Evolutionary conservation across 208 protist genomes (phyloP).

Genomic region (Lotmaria passim): DNA sequence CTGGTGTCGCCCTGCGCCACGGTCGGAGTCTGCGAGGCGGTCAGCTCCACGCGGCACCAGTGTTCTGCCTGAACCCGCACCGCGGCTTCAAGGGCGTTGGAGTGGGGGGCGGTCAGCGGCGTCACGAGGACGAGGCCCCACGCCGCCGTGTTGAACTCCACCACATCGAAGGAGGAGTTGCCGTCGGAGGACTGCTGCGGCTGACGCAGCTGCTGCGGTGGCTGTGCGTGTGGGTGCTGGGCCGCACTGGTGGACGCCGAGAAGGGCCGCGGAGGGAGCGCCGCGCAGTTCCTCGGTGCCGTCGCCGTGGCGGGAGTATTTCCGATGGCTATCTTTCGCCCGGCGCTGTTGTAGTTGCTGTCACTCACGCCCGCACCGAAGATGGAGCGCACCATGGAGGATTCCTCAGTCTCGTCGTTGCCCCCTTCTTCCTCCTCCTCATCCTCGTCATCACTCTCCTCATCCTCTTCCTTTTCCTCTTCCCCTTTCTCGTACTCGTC

Average conservation of each 20-base stretch:
- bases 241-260: conserved; percentile 12
- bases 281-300: neutral
- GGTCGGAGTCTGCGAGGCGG: neutral
- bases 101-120: neutral
- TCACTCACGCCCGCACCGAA: neutral
- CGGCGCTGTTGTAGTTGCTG: neutral
- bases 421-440: conserved; percentile 1
- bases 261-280: neutral
- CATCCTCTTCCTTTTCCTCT: no score
- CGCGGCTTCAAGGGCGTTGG: conserved; percentile 2
- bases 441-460: neutral
- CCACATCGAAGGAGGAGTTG: neutral
- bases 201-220: neutral
- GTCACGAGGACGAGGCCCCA: conserved; percentile 32
- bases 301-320: neutral
- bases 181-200: neutral
- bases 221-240: neutral
- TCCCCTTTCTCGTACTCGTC: no score
- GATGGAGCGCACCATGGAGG: conserved; percentile 4
- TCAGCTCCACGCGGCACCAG: conserved; percentile 24
- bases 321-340: neutral
- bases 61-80: conserved; percentile 23
- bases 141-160: conserved; percentile 30
- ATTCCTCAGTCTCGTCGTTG: neutral
- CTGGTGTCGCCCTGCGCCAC: neutral